These are phyloP conservation scores for Phylloporus arenicola DNA, from an alignment of 768 basidiomycete genomes.

Conservation along the genomic window DNA sequence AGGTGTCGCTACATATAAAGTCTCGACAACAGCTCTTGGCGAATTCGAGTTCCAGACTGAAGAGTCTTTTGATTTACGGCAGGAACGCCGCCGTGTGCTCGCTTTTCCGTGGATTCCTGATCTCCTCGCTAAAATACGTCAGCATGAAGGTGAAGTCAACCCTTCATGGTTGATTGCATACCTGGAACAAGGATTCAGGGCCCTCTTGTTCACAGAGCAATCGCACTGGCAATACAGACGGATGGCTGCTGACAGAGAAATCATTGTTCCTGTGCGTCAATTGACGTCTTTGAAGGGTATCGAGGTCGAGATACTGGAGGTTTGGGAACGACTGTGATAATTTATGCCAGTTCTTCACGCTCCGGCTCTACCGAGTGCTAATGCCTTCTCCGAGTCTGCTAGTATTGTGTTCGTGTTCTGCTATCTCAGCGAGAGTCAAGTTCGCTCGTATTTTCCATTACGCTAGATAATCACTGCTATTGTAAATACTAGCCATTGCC, in stretches of 20 bases:
- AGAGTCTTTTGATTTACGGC: neutral
- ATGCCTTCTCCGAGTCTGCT: too few relatives aligned
- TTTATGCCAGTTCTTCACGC: too few relatives aligned
- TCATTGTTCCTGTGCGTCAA: neutral
- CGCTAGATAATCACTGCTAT: too few relatives aligned
- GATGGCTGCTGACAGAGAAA: constrained; percentile 3
- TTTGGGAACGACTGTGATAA: constrained; percentile 2
- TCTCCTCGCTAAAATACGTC: neutral
- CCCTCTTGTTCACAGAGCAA: constrained; percentile 6
- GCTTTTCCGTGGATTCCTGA: constrained; percentile 10
- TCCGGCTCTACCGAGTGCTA: too few relatives aligned
- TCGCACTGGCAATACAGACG: constrained; percentile 14
- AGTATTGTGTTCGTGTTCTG: too few relatives aligned
- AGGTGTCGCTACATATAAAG: neutral
- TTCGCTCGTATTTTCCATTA: too few relatives aligned
- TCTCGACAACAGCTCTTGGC: constrained; percentile 1
- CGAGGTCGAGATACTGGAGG: neutral
- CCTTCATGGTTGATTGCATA: neutral
- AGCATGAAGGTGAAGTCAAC: neutral
- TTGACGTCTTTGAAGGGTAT: constrained; percentile 2
- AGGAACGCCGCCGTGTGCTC: neutral
- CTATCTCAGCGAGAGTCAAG: too few relatives aligned
- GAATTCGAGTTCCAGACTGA: neutral
- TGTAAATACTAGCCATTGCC: too few relatives aligned
- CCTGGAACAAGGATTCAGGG: constrained; percentile 8